Conservation (phyloP, 768 basidiomycete genomes). For the Russula vinacea region DNA sequence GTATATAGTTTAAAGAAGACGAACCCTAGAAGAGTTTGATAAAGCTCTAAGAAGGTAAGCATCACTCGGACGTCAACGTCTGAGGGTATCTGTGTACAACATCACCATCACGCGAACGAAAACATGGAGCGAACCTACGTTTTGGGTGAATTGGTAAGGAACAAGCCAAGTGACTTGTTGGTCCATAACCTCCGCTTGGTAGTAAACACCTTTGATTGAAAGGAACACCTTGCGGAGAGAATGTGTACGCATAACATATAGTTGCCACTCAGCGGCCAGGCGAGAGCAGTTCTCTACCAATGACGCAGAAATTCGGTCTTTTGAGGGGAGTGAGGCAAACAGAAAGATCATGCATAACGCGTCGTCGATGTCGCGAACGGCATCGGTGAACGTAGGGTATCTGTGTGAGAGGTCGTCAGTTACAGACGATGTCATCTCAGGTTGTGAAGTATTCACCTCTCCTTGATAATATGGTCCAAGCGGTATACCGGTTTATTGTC, state of each 20-base stretch:
- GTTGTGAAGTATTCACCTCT: conserved; percentile 58
- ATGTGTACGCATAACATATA: conserved; percentile 87
- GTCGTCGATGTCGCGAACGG: conserved; percentile 94
- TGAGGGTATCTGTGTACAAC: conserved; percentile 64
- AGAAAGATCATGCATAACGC: conserved; percentile 93
- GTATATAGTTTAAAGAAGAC: conserved; percentile 97
- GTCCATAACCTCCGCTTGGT: conserved; percentile 92
- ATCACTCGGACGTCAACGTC: conserved; percentile 98
- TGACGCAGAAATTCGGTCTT: conserved; percentile 71
- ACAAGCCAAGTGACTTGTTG: conserved; percentile 94
- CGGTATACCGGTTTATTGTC: conserved; percentile 89
- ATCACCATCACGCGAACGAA: conserved; percentile 15
- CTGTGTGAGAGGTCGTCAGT: conserved; percentile 40
- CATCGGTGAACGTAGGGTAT: conserved; percentile 96
- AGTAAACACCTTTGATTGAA: conserved; percentile 97
- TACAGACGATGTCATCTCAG: not conserved
- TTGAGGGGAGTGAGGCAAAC: conserved; percentile 89
- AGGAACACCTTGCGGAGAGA: conserved; percentile 88
- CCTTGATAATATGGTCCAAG: conserved; percentile 96
- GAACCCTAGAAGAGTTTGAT: conserved; percentile 94
- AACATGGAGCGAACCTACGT: conserved; percentile 46
- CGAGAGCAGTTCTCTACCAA: conserved; percentile 88
- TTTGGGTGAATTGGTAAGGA: conserved; percentile 96
- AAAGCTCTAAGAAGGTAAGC: conserved; percentile 96
- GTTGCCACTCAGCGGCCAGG: conserved; percentile 92